Base-by-base conservation (phyloP, 371 early-diverging fungal species). In the Mortierella sp. region DNA sequence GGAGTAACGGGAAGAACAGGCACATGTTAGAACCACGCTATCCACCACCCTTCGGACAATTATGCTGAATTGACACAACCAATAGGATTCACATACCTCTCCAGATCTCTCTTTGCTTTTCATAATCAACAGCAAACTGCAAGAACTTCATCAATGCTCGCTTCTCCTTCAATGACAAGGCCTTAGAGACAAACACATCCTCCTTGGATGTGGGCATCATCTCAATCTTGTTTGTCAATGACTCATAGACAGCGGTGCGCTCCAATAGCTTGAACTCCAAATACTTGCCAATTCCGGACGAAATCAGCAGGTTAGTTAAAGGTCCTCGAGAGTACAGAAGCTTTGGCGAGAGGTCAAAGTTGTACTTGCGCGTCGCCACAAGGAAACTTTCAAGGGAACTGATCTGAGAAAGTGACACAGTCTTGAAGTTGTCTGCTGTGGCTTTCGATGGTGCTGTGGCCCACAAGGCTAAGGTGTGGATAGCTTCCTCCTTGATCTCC, bases 121-220 rank as follows among this genome's bases (percentile, higher is more conserved):
- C 73, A 43, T 80, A 82, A 46, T 86, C 85, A 66, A 89, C 67
- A 6, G 91, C 88, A 69, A 83, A 85, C 0, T 90, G 91, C 53
- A 98, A 77, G 60, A 96, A 92, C 65, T 90, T 89, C 96, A 96
- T 96, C 77, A 98, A 63, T 57, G 88, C 86, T 57, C 97, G 84
- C 79, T 97, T 97, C 50, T 95, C 96, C 44, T 93, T 79, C 43
- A 96, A 81, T 3, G 79, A 81, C 7, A 96, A 83, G 10, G 87
- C 72, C 39, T 91, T 86, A 71, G 89, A 90, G 14, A 87, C 85
- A 82, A 98, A 98, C 13, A 98, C 88, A 70, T 95, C 97, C 74
- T 95, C 95, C 71, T 95, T 97, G 48, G 94, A 91, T n/a, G 91
- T 86, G 0, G 97, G 97, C 14, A 96, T 94, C 89, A 62, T 55